phyloP scores from a whole-genome alignment of 2,329 filamentous ascomycete species.

The Botrytis pseudocinerea region DNA sequence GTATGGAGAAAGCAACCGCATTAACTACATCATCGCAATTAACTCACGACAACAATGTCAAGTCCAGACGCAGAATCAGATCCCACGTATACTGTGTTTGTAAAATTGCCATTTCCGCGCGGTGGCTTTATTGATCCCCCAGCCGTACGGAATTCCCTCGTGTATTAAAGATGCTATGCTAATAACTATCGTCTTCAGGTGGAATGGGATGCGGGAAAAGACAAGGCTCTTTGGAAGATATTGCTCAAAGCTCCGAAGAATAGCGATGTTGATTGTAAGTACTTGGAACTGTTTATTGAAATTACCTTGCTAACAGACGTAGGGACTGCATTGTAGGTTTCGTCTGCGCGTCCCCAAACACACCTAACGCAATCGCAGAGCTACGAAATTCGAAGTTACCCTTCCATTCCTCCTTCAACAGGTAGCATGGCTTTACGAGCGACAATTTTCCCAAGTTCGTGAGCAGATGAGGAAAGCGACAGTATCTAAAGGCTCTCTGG shows the following conservation, averaged over 20 bases:
- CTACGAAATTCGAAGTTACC: constrained; percentile 77
- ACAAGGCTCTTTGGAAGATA: constrained; percentile 86
- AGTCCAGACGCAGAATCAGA: constrained; percentile 28
- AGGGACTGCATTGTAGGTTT: constrained; percentile 76
- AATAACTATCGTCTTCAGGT: constrained; percentile 54
- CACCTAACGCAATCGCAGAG: constrained; percentile 48
- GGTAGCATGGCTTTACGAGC: constrained; percentile 89
- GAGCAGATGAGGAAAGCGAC: constrained; percentile 82
- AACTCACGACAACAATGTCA: constrained; percentile 33
- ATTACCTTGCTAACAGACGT: constrained; percentile 27
- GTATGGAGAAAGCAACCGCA: constrained; percentile 21
- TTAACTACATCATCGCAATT: constrained; percentile 7
- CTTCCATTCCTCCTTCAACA: constrained; percentile 89
- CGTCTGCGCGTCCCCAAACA: too few relatives aligned
- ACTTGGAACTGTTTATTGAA: not conserved
- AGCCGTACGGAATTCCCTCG: constrained; percentile 56
- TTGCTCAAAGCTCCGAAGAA: constrained; percentile 79
- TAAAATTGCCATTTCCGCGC: constrained; percentile 85
- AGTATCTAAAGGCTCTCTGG: constrained; percentile 55
- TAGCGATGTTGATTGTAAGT: constrained; percentile 79
- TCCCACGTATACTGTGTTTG: constrained; percentile 65
- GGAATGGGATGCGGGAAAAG: constrained; percentile 84
- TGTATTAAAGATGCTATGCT: constrained; percentile 18
- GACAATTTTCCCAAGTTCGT: constrained; percentile 84
- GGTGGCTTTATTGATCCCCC: constrained; percentile 89